Percentiles rank a stretch among this genome's conserved stretches.
These are phyloP conservation scores for Aspergillus latus DNA, from an alignment of 2,329 filamentous ascomycete species.

Conservation along the genomic window DNA sequence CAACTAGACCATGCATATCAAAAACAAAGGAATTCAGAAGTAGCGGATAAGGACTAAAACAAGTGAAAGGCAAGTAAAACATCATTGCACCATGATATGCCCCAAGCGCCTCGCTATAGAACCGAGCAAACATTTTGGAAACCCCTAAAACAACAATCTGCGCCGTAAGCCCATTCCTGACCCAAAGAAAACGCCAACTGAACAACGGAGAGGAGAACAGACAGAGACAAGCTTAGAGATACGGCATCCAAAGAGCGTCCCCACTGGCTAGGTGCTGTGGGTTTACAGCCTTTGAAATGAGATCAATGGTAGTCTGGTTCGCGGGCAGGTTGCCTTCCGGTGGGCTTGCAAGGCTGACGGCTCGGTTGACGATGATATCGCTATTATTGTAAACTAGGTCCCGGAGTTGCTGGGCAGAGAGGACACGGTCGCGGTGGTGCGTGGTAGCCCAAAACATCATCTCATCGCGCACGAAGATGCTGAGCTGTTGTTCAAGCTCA, in stretches of 20 bases:
- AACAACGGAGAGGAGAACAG: conserved; percentile 9
- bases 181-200: conserved; percentile 20
- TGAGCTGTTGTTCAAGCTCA: conserved; percentile 92
- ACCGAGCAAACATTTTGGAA: conserved; percentile 5
- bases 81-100: conserved; percentile 17
- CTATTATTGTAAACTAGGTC: conserved; percentile 83
- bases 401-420: conserved; percentile 68
- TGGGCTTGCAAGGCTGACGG: conserved; percentile 75
- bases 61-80: conserved; percentile 19
- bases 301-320: conserved; percentile 94
- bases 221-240: conserved; percentile 59
- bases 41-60: conserved; percentile 12
- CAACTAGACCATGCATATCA: conserved; percentile 7
- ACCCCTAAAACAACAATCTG: background rate
- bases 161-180: background rate
- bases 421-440: conserved; percentile 68
- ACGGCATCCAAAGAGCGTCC: conserved; percentile 97
- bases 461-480: conserved; percentile 93
- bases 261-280: conserved; percentile 83
- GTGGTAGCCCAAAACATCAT: conserved; percentile 96
- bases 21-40: background rate
- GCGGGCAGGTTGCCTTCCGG: conserved; percentile 79
- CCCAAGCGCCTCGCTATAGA: conserved; percentile 29
- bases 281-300: conserved; percentile 89
- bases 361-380: conserved; percentile 88